These are phyloP conservation scores for Medicago lupulina DNA, from an alignment of 306 rosid species.

Conservation along the genomic window DNA sequence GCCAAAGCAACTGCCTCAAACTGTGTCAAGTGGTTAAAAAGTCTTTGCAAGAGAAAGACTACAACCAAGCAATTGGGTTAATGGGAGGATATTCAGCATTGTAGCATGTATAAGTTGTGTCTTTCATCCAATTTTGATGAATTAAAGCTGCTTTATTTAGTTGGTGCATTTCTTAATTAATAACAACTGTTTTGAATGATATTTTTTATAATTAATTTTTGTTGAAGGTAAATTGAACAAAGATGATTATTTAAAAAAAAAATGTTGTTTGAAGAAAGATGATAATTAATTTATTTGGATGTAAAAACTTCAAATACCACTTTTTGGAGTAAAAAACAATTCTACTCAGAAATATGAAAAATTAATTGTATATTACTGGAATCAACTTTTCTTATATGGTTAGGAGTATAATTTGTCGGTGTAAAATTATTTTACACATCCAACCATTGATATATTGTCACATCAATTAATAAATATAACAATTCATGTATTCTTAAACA, in stretches of 20 bases:
- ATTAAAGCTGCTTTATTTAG: slow-evolving; percentile 23
- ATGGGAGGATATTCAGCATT: neutral
- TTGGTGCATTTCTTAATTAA: neutral
- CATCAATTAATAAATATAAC: no score
- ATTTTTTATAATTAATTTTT: no score
- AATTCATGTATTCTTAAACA: no score
- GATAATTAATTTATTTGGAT: neutral
- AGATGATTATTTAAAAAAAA: no score
- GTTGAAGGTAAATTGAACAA: neutral
- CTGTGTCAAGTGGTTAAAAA: slow-evolving; percentile 86
- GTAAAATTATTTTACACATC: no score
- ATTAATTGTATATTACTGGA: no score
- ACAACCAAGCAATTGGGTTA: slow-evolving; percentile 47
- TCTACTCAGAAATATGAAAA: neutral
- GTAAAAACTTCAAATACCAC: neutral
- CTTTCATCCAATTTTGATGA: slow-evolving; percentile 10
- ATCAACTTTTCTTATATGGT: neutral
- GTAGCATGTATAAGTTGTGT: slow-evolving; percentile 31
- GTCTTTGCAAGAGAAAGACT: slow-evolving; percentile 66
- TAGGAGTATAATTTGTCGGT: no score
- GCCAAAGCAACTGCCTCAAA: slow-evolving; percentile 60
- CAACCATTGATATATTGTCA: no score
- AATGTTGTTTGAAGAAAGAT: no score
- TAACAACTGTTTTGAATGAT: neutral
- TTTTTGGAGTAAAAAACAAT: neutral